Evolutionary conservation across 2,329 filamentous ascomycete genomes (phyloP), one percentile per base, ranked within the genome.

Genomic region (Alternaria gansuensis): DNA sequence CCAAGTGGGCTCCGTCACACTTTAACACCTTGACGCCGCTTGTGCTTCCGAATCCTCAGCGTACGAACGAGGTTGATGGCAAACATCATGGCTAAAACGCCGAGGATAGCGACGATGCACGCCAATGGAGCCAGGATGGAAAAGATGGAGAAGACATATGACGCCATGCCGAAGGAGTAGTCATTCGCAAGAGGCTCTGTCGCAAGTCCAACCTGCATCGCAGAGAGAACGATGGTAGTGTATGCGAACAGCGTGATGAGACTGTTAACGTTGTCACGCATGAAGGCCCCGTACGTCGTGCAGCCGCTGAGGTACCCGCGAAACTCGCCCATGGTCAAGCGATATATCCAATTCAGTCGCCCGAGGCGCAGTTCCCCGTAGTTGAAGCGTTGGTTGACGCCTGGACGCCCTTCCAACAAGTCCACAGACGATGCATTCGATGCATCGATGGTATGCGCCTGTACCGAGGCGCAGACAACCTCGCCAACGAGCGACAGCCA

Each of bases 321-420:
- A 28, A 59, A 56, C 10, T 57, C 31, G 3, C 65, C 57, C 17
- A 59, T 44, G 13, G 41, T 23, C 14, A 71, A 53, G 6, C 68
- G 65, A 43, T 67, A 68, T 23, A 71, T 65, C 68, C 65, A 69
- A 46, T 71, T 69, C 34, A 74, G 60, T 9, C 71, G 63, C 8
- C 68, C 68, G 9, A 71, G 56, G 13, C 66, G 62, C 23, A 70
- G 57, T 51, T 72, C 69, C 1, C 69, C 69, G 51, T 71, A 71
- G 37, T 63, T 57, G 53, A 69, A 72, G 5, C 68, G 75, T 26
- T 54, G 37, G 53, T 73, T 69, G 10, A 74, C 56, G 7, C 64
- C 48, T 4, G 55, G 33, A 17, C 53, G 54, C 11, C 36, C 14
- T 33, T 54, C 41, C 1, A 57, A 21, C 4, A 50, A 56, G n/a